Evolutionary conservation across 1,139 yeast genomes (phyloP).

Genomic region (Yamadazyma blattariae): DNA sequence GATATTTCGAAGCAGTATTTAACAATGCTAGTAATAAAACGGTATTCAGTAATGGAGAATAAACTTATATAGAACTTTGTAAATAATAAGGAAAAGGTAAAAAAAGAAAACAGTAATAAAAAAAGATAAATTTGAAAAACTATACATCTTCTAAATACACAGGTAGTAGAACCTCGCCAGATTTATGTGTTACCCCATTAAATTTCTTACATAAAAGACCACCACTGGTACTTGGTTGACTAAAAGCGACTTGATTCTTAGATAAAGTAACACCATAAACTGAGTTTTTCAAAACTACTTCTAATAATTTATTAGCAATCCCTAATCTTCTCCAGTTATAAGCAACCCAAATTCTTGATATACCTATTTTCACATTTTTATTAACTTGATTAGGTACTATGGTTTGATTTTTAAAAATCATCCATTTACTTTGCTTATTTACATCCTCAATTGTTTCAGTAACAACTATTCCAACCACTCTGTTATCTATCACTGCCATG

Average conservation of each 20-base stretch:
- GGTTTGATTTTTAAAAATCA: conserved; percentile 36
- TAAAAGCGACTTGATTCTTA: conserved; percentile 54
- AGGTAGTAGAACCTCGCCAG: conserved; percentile 50
- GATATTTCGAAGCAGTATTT: conserved; percentile 52
- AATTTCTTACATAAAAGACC: conserved; percentile 50
- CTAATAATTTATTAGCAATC: conserved; percentile 43
- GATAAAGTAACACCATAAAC: conserved; percentile 51
- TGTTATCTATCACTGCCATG: conserved; percentile 34
- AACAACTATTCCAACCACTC: conserved; percentile 55
- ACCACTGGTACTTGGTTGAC: conserved; percentile 70
- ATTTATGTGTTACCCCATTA: conserved; percentile 49
- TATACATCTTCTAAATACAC: conserved; percentile 37
- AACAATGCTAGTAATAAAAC: conserved; percentile 47
- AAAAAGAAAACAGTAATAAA: not conserved
- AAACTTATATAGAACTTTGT: not conserved
- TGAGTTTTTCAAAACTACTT: conserved; percentile 36
- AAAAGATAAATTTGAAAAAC: not conserved
- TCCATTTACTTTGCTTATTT: conserved; percentile 39
- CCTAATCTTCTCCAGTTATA: conserved; percentile 51
- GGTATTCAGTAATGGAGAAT: conserved; percentile 36
- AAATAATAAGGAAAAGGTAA: not conserved
- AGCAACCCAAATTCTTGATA: conserved; percentile 67
- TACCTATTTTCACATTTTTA: conserved; percentile 41
- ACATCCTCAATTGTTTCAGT: conserved; percentile 31
- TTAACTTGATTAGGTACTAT: conserved; percentile 36